Evolutionary conservation across 192 early-diverging fungal species (phyloP).

Genomic region (Umbelopsis vinacea): DNA sequence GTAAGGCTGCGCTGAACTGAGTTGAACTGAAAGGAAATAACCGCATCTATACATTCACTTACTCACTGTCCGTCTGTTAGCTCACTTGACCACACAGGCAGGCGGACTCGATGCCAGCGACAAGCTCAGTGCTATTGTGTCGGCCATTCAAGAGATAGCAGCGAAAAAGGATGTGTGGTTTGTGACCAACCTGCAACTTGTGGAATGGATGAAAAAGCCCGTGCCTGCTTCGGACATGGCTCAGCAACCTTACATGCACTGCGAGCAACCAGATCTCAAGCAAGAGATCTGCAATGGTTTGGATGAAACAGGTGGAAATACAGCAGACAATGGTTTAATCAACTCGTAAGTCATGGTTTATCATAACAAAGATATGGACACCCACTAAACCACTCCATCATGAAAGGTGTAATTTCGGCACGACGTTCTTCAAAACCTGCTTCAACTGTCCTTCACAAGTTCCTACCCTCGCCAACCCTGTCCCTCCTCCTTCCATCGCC

Average conservation of each 20-base stretch:
- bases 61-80: constrained; percentile 26
- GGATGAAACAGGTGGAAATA: constrained; percentile 49
- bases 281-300: constrained; percentile 76
- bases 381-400: too few species aligned
- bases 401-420: constrained; percentile 56
- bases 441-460: constrained; percentile 54
- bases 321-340: constrained; percentile 43
- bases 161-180: constrained; percentile 68
- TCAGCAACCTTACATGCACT: constrained; percentile 67
- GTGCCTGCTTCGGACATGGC: constrained; percentile 67
- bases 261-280: constrained; percentile 53
- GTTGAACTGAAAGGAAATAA: too few species aligned
- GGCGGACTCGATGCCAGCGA: constrained; percentile 27
- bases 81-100: constrained; percentile 42
- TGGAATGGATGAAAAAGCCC: constrained; percentile 78
- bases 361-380: background rate
- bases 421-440: constrained; percentile 53
- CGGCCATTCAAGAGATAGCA: constrained; percentile 53
- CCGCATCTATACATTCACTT: too few species aligned
- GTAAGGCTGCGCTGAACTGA: constrained; percentile 30
- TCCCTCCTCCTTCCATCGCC: constrained; percentile 36
- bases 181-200: constrained; percentile 70
- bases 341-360: constrained; percentile 30
- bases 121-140: constrained; percentile 34
- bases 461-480: constrained; percentile 47